Conservation (phyloP, 805 yeast species). For the Candida caryicola region DNA sequence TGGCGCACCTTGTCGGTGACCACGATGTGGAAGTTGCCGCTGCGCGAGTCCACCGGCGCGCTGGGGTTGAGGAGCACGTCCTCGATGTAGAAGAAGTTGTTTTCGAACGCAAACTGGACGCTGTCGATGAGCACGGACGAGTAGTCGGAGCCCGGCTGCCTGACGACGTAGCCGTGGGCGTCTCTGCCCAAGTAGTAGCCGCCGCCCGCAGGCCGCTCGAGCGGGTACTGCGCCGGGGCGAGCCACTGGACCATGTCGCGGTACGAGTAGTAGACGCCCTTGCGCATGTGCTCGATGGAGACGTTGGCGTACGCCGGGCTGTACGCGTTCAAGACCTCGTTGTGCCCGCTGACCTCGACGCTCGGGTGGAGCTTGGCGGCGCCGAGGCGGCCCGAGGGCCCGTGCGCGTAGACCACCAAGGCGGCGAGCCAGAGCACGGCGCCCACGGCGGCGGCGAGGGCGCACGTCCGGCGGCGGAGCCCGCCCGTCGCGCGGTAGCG, state of each 20-base stretch:
- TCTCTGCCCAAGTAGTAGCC: slow-evolving; percentile 31
- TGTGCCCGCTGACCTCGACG: slow-evolving; percentile 23
- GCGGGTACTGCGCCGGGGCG: slow-evolving; percentile 29
- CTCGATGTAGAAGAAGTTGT: slow-evolving; percentile 29
- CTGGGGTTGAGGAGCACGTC: slow-evolving; percentile 39
- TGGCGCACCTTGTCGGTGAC: slow-evolving; percentile 47
- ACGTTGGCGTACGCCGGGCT: slow-evolving; percentile 25
- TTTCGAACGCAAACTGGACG: slow-evolving; percentile 40
- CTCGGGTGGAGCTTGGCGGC: slow-evolving; percentile 23
- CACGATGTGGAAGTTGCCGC: slow-evolving; percentile 48
- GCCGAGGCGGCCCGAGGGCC: slow-evolving; percentile 14
- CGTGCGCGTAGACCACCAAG: slow-evolving; percentile 26
- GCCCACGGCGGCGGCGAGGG: slow-evolving; percentile 3
- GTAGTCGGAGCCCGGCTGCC: slow-evolving; percentile 27
- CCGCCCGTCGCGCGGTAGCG: slow-evolving; percentile 14
- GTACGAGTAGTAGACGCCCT: slow-evolving; percentile 21
- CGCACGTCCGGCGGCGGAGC: slow-evolving; percentile 3
- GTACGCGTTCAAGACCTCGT: slow-evolving; percentile 32
- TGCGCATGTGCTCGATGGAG: slow-evolving; percentile 23
- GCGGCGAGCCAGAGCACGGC: slow-evolving; percentile 27
- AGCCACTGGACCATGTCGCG: slow-evolving; percentile 27
- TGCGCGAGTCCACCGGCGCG: slow-evolving; percentile 42
- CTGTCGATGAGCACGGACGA: slow-evolving; percentile 26
- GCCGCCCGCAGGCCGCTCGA: slow-evolving; percentile 11
- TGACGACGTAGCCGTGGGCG: slow-evolving; percentile 16